A percentile compares a stretch with the other conserved stretches of the same genome.
phyloP scores from a whole-genome alignment of 208 protist species.

The Trypanosoma vivax region DNA sequence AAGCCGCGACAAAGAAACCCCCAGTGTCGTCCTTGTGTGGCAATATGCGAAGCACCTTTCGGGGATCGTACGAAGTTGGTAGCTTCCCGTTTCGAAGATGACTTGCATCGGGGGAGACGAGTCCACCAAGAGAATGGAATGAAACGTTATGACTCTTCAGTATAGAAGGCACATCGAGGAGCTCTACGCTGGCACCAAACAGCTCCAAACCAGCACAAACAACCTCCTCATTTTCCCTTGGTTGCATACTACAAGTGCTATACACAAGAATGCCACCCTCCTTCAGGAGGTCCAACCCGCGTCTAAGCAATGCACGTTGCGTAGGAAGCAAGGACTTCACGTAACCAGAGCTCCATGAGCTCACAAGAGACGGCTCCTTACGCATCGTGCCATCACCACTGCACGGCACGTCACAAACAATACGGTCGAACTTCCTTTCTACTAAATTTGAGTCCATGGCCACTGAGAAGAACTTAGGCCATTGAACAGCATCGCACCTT shows the following conservation, averaged over 20 bases:
- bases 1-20: constrained; percentile 87
- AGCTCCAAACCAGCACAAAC: constrained; percentile 78
- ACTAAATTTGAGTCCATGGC: neutral
- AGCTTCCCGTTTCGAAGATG: constrained; percentile 30
- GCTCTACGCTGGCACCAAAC: constrained; percentile 70
- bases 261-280: constrained; percentile 91
- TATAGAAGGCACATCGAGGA: constrained; percentile 75
- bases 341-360: constrained; percentile 80
- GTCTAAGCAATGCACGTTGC: constrained; percentile 83
- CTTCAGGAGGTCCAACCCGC: constrained; percentile 79
- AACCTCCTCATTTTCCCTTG: constrained; percentile 95
- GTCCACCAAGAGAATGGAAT: constrained; percentile 57
- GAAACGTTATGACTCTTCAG: constrained; percentile 37
- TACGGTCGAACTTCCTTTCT: constrained; percentile 71
- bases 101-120: constrained; percentile 48
- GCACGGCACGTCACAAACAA: constrained; percentile 95
- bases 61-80: constrained; percentile 51
- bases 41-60: constrained; percentile 75
- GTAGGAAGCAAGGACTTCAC: constrained; percentile 82
- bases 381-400: constrained; percentile 94
- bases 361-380: constrained; percentile 80
- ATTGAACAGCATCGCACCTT: constrained; percentile 83
- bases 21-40: constrained; percentile 86
- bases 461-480: constrained; percentile 71
- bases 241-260: constrained; percentile 96